Base-by-base conservation (phyloP, 2,329 filamentous ascomycete genomes). In the Nemania sp. region DNA sequence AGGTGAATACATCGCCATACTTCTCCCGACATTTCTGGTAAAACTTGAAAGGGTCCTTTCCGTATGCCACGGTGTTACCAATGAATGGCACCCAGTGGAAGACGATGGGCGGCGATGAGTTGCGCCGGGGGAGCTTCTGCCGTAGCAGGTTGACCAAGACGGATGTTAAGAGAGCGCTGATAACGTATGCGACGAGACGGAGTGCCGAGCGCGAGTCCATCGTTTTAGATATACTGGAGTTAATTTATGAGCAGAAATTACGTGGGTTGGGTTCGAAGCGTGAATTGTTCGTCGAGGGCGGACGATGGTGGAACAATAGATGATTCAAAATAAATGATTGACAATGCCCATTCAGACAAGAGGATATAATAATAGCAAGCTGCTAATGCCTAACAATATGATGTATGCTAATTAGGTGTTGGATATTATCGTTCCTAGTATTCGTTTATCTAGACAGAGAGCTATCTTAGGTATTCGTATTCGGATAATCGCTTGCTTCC, bases 1-100 rank as follows among this genome's bases (percentile, higher is more conserved):
- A 88, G 49, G 85, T 86, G 73, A 87, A 87, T 60, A 85, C 77
- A 54, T 88, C 84, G 54, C 86, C 85, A 67, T 86, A 79, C 82
- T 87, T 55, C 5, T 11, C 49, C 6, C 56, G 49, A 26, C 56
- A 93, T 76, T 86, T 82, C 67, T 86, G 86, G 78, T 92, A 92
- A 82, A 93, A 93, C 51, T 82, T 82, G 77, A 87, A 89, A 0
- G 91, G 91, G 70, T 93, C 88, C 70, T 91, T 90, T 72, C 91
- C 91, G 80, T 93, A 93, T 24, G 85, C 85, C 65, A 93, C 82
- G 5, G 91, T 92, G 78, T 88, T 93, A 54, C 91, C 91, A 68
- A 93, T 82, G 71, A 92, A 84, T 0, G 87, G 87, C 22, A 89
- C 71, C 81, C 83, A 87, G 74, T 89, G 87, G 66, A 89, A 89